phyloP scores from a whole-genome alignment of 2,329 filamentous ascomycete species.

The Alternaria tenuissima region DNA sequence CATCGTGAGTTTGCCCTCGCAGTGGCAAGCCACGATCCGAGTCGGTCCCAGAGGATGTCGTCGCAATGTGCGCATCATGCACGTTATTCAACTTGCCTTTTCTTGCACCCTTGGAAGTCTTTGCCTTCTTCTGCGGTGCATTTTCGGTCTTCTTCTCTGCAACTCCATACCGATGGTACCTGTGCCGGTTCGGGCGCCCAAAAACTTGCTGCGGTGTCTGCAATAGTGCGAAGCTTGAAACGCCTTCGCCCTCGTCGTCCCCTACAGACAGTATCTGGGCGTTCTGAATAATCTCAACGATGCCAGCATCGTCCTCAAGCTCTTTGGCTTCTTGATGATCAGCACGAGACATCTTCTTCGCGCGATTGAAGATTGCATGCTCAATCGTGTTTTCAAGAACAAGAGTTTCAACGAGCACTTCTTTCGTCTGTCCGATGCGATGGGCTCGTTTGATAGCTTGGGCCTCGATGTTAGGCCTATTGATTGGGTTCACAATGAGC shows the following conservation, averaged over 20 bases:
- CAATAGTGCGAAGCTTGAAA: conserved; percentile 54
- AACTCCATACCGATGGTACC: conserved; percentile 37
- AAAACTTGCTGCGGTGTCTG: conserved; percentile 56
- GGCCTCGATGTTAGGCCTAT: conserved; percentile 82
- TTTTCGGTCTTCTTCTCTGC: conserved; percentile 25
- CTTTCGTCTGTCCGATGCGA: conserved; percentile 81
- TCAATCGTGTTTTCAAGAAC: conserved; percentile 83
- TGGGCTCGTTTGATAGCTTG: conserved; percentile 92
- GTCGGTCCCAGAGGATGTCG: background rate
- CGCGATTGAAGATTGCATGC: conserved; percentile 79
- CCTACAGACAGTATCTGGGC: conserved; percentile 59
- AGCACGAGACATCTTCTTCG: conserved; percentile 75
- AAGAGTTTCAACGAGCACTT: conserved; percentile 85
- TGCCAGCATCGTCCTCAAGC: conserved; percentile 66
- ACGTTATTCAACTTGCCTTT: background rate
- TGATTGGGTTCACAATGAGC: conserved; percentile 88
- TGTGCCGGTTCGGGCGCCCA: conserved; percentile 46
- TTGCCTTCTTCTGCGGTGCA: conserved; percentile 31
- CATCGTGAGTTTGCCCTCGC: background rate
- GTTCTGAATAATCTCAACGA: conserved; percentile 66
- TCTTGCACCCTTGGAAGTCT: conserved; percentile 10
- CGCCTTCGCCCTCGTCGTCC: conserved; percentile 38
- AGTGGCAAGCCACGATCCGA: background rate
- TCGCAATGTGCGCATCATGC: background rate
- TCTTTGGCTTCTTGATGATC: conserved; percentile 64